phyloP scores from a whole-genome alignment of 108 stramenopile genomes.

The Skeletonema menzelii region DNA sequence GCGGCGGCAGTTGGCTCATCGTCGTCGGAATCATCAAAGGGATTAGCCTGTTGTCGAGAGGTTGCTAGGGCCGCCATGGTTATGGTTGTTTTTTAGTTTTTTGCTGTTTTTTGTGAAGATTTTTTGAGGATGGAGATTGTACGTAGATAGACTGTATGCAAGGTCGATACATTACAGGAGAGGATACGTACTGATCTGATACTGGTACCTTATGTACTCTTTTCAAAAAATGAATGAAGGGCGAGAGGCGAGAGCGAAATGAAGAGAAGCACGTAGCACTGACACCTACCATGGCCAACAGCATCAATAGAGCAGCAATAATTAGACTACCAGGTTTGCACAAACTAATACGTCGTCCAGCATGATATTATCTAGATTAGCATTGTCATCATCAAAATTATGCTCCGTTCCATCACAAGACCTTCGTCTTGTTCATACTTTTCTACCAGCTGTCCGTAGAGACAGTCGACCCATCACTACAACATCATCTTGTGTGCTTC shows the following conservation, averaged over 20 bases:
- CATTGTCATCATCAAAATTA: not conserved
- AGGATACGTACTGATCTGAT: no score
- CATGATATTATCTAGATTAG: not conserved
- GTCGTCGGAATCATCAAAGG: constrained; percentile 20
- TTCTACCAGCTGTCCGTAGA: not conserved
- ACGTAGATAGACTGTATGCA: no score
- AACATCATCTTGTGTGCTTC: not conserved
- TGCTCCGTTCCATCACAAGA: not conserved
- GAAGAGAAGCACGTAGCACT: no score
- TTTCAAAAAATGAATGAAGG: no score
- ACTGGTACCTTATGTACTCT: no score
- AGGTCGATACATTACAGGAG: no score
- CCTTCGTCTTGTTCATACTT: not conserved
- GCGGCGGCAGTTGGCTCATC: not conserved
- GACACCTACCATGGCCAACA: no score
- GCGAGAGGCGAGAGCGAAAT: not conserved
- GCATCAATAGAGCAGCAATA: no score
- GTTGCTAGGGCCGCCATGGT: constrained; percentile 2
- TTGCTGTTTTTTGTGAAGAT: not conserved
- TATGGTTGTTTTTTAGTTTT: not conserved
- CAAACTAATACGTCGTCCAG: not conserved
- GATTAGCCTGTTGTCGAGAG: not conserved
- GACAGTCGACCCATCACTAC: not conserved
- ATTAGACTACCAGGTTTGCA: no score
- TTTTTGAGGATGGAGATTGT: no score